Evolutionary conservation across 1,284 basidiomycete genomes (phyloP).

Genomic region (Cutaneotrichosporon arboriforme): DNA sequence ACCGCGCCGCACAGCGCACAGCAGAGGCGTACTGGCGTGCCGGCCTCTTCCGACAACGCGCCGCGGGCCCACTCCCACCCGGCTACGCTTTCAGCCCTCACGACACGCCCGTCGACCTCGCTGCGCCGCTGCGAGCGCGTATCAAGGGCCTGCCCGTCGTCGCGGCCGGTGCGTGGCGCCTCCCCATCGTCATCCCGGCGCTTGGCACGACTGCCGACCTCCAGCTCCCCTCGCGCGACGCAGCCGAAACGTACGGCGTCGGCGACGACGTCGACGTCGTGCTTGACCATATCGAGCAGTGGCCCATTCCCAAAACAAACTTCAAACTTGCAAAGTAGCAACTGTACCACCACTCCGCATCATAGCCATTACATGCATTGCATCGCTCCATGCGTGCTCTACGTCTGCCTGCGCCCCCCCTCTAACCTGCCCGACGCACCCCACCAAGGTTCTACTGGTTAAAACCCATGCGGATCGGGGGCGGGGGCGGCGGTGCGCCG

Average conservation of each 20-base stretch:
- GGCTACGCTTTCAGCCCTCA: background rate
- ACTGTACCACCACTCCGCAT: background rate
- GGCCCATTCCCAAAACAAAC: slow-evolving; percentile 25
- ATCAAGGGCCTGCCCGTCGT: background rate
- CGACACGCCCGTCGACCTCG: slow-evolving; percentile 3
- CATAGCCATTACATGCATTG: slow-evolving; percentile 11
- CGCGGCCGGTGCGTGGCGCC: background rate
- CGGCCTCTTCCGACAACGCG: slow-evolving; percentile 13
- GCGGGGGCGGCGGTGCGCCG: slow-evolving; percentile 32
- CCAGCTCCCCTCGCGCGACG: background rate
- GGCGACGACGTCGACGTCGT: slow-evolving; percentile 31
- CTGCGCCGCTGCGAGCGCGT: background rate
- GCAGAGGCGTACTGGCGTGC: slow-evolving; percentile 31
- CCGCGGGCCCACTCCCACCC: slow-evolving; percentile 1
- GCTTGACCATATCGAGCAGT: slow-evolving; percentile 15
- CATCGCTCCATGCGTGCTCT: slow-evolving; percentile 4
- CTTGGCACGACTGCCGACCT: slow-evolving; percentile 4
- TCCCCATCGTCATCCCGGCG: background rate
- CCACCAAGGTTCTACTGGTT: slow-evolving; percentile 13
- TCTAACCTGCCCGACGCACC: too few species aligned
- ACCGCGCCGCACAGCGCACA: slow-evolving; percentile 15
- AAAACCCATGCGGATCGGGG: slow-evolving; percentile 43
- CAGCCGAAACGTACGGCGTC: background rate
- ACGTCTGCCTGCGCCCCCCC: background rate
- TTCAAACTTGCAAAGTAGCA: slow-evolving; percentile 2